A percentile compares a stretch with the other conserved stretches of the same genome.
phyloP scores from a whole-genome alignment of 495 filamentous ascomycete species.

The Penicillium dipodomyicola region DNA sequence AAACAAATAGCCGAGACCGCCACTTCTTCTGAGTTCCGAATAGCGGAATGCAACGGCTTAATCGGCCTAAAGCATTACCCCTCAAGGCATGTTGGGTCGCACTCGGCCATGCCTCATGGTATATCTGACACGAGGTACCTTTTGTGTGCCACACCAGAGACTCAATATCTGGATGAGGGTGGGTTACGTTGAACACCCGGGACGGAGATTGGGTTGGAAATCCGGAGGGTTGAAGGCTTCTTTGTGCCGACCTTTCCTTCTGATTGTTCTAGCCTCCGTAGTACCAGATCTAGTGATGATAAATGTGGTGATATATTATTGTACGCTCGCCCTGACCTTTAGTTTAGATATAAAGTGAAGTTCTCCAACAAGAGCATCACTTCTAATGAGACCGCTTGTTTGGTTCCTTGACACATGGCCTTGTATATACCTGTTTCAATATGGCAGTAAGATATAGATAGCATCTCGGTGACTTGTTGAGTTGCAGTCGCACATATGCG shows the following conservation, averaged over 20 bases:
- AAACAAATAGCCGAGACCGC: background rate
- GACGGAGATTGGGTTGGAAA: background rate
- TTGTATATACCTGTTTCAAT: background rate
- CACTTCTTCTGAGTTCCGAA: background rate
- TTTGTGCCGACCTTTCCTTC: background rate
- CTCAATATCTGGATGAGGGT: background rate
- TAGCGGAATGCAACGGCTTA: background rate
- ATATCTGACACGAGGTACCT: background rate
- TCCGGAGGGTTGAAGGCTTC: background rate
- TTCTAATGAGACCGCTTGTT: background rate
- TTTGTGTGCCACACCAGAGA: background rate
- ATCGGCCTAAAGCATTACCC: background rate
- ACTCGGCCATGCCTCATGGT: background rate
- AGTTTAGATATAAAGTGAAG: background rate
- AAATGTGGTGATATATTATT: background rate
- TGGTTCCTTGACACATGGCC: background rate
- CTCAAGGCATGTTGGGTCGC: background rate
- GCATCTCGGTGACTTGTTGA: background rate
- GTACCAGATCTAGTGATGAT: background rate
- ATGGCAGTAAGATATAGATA: background rate
- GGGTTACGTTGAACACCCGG: background rate
- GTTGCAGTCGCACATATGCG: slow-evolving; percentile 1
- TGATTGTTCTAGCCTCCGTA: background rate
- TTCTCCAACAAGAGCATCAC: background rate
- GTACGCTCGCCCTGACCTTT: background rate